Percentiles rank a stretch among this genome's conserved stretches.
These are phyloP conservation scores for Chamaecyparis obtusa DNA, from an alignment of 75 land plant species.

Conservation along the genomic window DNA sequence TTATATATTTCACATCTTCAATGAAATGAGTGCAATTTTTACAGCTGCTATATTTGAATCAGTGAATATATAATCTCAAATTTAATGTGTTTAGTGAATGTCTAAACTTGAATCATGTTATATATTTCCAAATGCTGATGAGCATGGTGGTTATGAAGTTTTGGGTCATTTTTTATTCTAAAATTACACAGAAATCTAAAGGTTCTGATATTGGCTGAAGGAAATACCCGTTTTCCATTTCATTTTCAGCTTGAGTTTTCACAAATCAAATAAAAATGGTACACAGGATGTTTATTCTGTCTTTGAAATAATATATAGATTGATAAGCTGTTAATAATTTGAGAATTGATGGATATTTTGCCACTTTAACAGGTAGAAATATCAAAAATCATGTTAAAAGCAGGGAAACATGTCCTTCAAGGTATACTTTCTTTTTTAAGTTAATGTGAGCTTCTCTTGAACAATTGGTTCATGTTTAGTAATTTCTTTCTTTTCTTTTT, in stretches of 20 bases:
- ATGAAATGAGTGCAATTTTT: too few relatives aligned
- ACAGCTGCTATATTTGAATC: too few relatives aligned
- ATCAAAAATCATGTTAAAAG: constrained; percentile 64
- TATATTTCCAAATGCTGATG: too few relatives aligned
- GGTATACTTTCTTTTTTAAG: constrained; percentile 42
- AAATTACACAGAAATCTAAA: not conserved
- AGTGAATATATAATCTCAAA: too few relatives aligned
- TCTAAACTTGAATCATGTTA: too few relatives aligned
- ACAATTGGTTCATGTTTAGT: not conserved
- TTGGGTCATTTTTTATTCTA: not conserved
- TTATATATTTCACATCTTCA: too few relatives aligned
- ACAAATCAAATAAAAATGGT: not conserved
- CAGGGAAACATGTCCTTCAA: constrained; percentile 97
- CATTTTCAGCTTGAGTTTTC: not conserved
- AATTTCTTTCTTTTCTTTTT: constrained; percentile 3
- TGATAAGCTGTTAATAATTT: not conserved
- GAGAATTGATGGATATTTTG: not conserved
- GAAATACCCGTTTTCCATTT: not conserved
- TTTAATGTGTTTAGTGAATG: too few relatives aligned
- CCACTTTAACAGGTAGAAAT: constrained; percentile 60
- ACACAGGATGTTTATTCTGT: not conserved
- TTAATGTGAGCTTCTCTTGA: not conserved
- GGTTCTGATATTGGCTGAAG: not conserved
- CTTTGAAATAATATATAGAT: not conserved
- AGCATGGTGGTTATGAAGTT: not conserved